Conservation (phyloP, 768 basidiomycete genomes). For the Tulasnella sp. region DNA sequence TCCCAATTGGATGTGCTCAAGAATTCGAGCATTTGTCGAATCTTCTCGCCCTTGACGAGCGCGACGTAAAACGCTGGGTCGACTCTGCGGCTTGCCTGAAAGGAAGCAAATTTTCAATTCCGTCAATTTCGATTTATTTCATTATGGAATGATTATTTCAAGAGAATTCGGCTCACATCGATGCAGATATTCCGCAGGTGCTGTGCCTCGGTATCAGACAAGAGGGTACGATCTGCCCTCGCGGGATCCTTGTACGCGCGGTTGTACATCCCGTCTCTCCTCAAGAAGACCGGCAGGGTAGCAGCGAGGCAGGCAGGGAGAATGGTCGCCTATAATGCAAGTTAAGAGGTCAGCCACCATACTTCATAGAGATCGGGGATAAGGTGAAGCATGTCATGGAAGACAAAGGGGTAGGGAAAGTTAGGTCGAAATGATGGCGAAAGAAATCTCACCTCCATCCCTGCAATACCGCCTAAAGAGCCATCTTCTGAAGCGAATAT, state of each 20-base stretch:
- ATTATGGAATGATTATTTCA: background rate
- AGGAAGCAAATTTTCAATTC: background rate
- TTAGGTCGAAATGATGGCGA: background rate
- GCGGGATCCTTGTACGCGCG: background rate
- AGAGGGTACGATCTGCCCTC: background rate
- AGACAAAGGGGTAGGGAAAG: background rate
- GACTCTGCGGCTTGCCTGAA: constrained; percentile 1
- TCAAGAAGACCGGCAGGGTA: constrained; percentile 2
- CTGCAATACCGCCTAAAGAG: constrained; percentile 8
- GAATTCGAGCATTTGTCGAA: constrained; percentile 16
- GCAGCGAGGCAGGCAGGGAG: constrained; percentile 15
- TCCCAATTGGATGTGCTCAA: constrained; percentile 14
- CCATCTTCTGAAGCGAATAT: constrained; percentile 9
- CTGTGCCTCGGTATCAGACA: constrained; percentile 2
- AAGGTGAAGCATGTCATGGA: background rate
- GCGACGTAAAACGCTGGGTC: constrained; percentile 12
- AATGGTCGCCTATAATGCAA: constrained; percentile 7
- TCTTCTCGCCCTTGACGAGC: constrained; percentile 9
- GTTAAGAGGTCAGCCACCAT: background rate
- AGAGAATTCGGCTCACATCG: background rate
- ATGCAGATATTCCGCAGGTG: constrained; percentile 8
- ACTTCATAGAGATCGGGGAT: background rate
- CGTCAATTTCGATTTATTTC: background rate
- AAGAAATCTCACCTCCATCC: constrained; percentile 11
- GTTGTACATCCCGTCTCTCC: constrained; percentile 10